Conservation (phyloP, 768 basidiomycete genomes). For the Suillus discolor region DNA sequence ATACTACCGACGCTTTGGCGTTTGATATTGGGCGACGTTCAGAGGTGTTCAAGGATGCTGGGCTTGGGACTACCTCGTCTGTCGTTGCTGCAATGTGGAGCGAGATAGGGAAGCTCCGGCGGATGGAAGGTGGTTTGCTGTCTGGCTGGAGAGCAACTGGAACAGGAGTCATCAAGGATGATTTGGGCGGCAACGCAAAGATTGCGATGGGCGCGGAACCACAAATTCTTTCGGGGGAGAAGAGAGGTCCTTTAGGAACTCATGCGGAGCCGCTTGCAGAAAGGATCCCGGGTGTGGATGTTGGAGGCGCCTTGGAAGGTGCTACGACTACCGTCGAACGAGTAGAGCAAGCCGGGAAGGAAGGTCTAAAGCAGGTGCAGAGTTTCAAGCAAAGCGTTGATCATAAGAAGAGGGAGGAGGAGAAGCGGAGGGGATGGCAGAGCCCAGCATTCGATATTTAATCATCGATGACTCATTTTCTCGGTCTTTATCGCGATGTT, state of each 20-base stretch:
- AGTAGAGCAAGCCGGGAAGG: conserved; percentile 32
- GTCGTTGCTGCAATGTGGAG: conserved; percentile 68
- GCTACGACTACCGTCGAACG: conserved; percentile 34
- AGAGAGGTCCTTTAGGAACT: conserved; percentile 66
- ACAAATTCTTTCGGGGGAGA: conserved; percentile 68
- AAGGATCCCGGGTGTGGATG: neutral
- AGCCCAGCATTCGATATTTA: conserved; percentile 49
- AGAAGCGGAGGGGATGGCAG: conserved; percentile 45
- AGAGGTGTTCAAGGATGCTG: conserved; percentile 68
- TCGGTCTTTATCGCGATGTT: neutral
- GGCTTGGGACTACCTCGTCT: conserved; percentile 49
- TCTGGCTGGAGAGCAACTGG: conserved; percentile 59
- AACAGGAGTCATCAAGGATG: conserved; percentile 63
- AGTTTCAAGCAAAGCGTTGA: conserved; percentile 49
- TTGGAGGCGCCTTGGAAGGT: conserved; percentile 9
- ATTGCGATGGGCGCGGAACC: conserved; percentile 77
- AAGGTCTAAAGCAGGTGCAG: conserved; percentile 38
- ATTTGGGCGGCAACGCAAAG: conserved; percentile 31
- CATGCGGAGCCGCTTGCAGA: conserved; percentile 40
- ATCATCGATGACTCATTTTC: no score
- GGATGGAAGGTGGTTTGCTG: conserved; percentile 36
- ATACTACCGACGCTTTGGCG: conserved; percentile 55
- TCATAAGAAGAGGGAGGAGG: conserved; percentile 42
- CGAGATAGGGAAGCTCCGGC: conserved; percentile 61
- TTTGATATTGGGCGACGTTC: conserved; percentile 61